A percentile compares a stretch with the other conserved stretches of the same genome.
phyloP scores from a whole-genome alignment of 805 yeast species.

The Candida ulmi region DNA sequence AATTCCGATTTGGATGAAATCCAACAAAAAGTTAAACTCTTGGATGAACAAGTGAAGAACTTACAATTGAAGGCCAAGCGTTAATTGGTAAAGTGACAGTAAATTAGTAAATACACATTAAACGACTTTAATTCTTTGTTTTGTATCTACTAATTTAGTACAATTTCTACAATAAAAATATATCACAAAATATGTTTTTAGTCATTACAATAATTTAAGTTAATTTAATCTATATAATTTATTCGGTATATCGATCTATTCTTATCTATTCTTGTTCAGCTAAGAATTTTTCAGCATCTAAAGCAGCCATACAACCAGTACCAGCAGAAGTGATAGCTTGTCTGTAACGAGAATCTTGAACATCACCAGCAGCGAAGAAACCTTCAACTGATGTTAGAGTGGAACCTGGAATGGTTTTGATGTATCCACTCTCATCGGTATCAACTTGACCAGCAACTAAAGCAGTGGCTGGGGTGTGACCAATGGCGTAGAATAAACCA shows the following conservation, averaged over 20 bases:
- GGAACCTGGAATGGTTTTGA: constrained; percentile 85
- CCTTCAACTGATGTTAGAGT: constrained; percentile 82
- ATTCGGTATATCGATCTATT: not conserved
- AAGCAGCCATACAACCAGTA: constrained; percentile 98
- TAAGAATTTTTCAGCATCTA: constrained; percentile 84
- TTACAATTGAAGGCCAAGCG: constrained; percentile 48
- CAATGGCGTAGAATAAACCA: constrained; percentile 97
- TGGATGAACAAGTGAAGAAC: constrained; percentile 71
- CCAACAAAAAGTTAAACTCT: constrained; percentile 65
- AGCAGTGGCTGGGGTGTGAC: constrained; percentile 92
- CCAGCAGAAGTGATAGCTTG: constrained; percentile 99
- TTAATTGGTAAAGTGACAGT: constrained; percentile 9
- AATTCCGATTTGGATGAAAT: constrained; percentile 90
- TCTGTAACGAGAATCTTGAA: constrained; percentile 94
- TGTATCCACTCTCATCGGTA: constrained; percentile 83
- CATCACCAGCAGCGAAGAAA: constrained; percentile 98
- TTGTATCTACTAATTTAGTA: too few relatives aligned
- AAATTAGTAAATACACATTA: too few relatives aligned
- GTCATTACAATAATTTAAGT: too few relatives aligned
- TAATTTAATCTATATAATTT: too few relatives aligned
- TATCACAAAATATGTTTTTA: too few relatives aligned
- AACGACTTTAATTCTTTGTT: too few relatives aligned
- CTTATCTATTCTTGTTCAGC: constrained; percentile 44
- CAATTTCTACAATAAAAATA: too few relatives aligned
- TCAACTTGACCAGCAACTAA: constrained; percentile 71